These are phyloP conservation scores for Exobasidium cylindrosporum DNA, from an alignment of 1,284 basidiomycete species.

Conservation along the genomic window DNA sequence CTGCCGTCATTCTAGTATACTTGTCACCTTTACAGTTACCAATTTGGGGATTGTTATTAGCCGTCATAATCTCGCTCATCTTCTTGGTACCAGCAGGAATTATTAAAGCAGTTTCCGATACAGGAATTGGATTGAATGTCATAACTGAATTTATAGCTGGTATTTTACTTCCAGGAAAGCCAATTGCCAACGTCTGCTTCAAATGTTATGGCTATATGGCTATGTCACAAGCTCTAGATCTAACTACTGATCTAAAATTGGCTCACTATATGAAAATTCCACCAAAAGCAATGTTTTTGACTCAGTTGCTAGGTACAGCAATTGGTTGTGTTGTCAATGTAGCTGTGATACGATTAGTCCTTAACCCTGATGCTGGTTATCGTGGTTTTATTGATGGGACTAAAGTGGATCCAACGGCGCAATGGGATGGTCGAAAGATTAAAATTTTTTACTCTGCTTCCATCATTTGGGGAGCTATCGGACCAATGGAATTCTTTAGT, in stretches of 20 bases:
- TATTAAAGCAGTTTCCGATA: conserved; percentile 60
- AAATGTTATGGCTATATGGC: conserved; percentile 58
- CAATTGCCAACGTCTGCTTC: conserved; percentile 56
- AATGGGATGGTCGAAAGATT: conserved; percentile 55
- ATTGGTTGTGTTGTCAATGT: conserved; percentile 58
- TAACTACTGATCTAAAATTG: conserved; percentile 59
- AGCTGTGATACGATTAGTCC: conserved; percentile 57
- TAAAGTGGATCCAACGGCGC: conserved; percentile 58
- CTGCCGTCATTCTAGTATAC: conserved; percentile 57
- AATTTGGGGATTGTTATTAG: conserved; percentile 59
- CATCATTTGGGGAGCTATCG: conserved; percentile 59
- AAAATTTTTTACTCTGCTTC: conserved; percentile 56
- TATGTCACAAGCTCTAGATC: conserved; percentile 53
- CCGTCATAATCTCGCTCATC: conserved; percentile 57
- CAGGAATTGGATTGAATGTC: conserved; percentile 57
- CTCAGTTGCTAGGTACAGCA: conserved; percentile 59
- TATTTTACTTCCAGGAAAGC: conserved; percentile 59
- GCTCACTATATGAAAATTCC: conserved; percentile 55
- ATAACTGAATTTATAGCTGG: conserved; percentile 55
- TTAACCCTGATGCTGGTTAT: conserved; percentile 46
- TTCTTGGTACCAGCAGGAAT: conserved; percentile 58
- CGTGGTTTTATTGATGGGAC: conserved; percentile 56
- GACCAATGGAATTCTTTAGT: conserved; percentile 58
- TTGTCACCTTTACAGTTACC: conserved; percentile 59
- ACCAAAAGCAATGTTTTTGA: conserved; percentile 59